Evolutionary conservation across 2,329 filamentous ascomycete species (phyloP), one percentile per base, ranked within the genome.

Genomic region (Penicillium sp.): DNA sequence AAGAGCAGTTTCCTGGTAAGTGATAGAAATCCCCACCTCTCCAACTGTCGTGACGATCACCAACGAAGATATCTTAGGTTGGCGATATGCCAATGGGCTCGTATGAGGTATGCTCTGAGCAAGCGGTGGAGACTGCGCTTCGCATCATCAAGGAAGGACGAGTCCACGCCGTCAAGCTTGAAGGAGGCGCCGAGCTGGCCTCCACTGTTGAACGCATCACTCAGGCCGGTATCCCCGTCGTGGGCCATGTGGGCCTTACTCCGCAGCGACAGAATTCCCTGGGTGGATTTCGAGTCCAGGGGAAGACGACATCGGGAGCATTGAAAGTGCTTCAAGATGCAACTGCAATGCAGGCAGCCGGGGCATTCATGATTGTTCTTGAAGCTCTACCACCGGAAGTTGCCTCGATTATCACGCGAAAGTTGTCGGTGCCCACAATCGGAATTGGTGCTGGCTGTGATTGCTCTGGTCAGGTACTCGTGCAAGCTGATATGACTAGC

Each of bases 31-130:
- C 16, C 9, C 12, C 10, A 27, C 15, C n/a, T n/a, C 3, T 66
- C 32, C 41, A 36, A 4, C n/a, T n/a, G n/a, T n/a, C n/a, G n/a
- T n/a, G n/a, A n/a, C n/a, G n/a, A n/a, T n/a, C n/a, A n/a, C n/a
- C n/a, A n/a, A n/a, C n/a, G n/a, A n/a, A n/a, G n/a, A n/a, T n/a
- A n/a, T 26, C 18, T 9, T 9, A 90, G 84, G 71, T 95, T 42
- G 89, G 86, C 36, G 90, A 98, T 67, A 70, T 98, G 35, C 90
- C 90, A 12, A 96, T 98, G 90, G 90, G 90, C 4, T 86, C 80
- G 3, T 96, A 96, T 66, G 90, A 98, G 65, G 76, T 95, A 41
- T 79, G 82, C 2, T 84, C 88, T 1, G 80, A 87, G 56, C 89
- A 96, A 65, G 92, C 85, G 9, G 71, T 96, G 18, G 71, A 77